Percentiles rank a stretch among this genome's conserved stretches.
phyloP scores from a whole-genome alignment of 2,329 filamentous ascomycete genomes.

The Nannizziopsis arthrosporioides region DNA sequence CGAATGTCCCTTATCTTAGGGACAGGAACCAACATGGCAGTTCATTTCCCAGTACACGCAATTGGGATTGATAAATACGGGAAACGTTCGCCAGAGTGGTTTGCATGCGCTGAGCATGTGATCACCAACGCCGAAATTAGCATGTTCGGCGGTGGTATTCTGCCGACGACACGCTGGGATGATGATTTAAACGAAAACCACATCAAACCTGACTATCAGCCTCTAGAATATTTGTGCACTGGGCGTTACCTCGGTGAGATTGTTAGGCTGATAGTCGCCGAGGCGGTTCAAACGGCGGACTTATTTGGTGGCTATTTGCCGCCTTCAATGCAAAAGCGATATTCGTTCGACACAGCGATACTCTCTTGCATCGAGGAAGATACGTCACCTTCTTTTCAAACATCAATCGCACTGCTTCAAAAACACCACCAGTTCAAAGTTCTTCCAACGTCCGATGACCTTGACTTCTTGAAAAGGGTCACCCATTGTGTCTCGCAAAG shows the following conservation, averaged over 20 bases:
- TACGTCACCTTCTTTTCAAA: slow-evolving; percentile 26
- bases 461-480: slow-evolving; percentile 44
- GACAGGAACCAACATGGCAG: slow-evolving; percentile 54
- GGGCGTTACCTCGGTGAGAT: slow-evolving; percentile 55
- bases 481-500: slow-evolving; percentile 45
- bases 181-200: slow-evolving; percentile 48
- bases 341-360: slow-evolving; percentile 48
- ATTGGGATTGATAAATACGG: slow-evolving; percentile 48
- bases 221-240: slow-evolving; percentile 52
- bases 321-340: slow-evolving; percentile 43
- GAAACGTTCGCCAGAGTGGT: slow-evolving; percentile 43
- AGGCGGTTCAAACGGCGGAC: slow-evolving; percentile 45
- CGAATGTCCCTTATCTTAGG: slow-evolving; percentile 54
- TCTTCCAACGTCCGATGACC: slow-evolving; percentile 38
- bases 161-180: slow-evolving; percentile 52
- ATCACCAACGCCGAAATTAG: slow-evolving; percentile 56
- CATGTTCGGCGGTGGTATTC: slow-evolving; percentile 51
- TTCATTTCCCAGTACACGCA: slow-evolving; percentile 46
- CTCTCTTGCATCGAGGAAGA: slow-evolving; percentile 47
- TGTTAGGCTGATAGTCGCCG: slow-evolving; percentile 48
- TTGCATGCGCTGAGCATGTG: slow-evolving; percentile 46
- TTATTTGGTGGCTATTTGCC: slow-evolving; percentile 49
- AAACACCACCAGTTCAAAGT: slow-evolving; percentile 40
- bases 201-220: slow-evolving; percentile 50
- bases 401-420: slow-evolving; percentile 38